Conservation (phyloP, 2,329 filamentous ascomycete species). For the Fusarium aywerte region DNA sequence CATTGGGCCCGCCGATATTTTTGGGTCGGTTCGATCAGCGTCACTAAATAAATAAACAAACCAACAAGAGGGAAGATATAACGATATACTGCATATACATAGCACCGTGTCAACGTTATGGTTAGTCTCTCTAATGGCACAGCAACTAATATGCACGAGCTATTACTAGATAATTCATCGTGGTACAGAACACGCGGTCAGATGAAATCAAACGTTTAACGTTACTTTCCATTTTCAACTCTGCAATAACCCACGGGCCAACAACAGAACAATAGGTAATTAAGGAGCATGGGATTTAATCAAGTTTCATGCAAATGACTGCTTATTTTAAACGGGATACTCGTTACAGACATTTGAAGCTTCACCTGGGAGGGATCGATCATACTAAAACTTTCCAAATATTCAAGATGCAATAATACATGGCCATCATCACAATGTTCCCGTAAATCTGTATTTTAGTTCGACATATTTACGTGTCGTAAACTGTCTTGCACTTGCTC, state of each 20-base stretch:
- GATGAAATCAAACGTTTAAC: too few relatives aligned
- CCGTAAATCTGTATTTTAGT: background rate
- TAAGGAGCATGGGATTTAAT: background rate
- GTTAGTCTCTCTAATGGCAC: background rate
- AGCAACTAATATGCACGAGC: background rate
- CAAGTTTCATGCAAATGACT: background rate
- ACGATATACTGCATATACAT: background rate
- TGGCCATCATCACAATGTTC: background rate
- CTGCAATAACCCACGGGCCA: constrained; percentile 4
- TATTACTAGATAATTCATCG: background rate
- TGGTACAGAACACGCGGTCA: background rate
- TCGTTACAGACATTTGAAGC: background rate
- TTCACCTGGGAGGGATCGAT: background rate
- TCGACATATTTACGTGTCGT: background rate
- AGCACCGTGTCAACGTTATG: constrained; percentile 11
- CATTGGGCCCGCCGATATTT: constrained; percentile 1
- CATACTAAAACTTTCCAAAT: background rate
- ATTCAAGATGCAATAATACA: background rate
- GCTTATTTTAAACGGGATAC: background rate
- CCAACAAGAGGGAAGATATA: background rate
- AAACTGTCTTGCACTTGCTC: constrained; percentile 19
- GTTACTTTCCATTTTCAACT: constrained; percentile 1
- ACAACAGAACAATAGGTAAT: background rate
- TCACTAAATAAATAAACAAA: background rate
- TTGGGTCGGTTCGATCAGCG: background rate